Evolutionary conservation across 306 rosid species (phyloP).

Genomic region (Purshia tridentata): DNA sequence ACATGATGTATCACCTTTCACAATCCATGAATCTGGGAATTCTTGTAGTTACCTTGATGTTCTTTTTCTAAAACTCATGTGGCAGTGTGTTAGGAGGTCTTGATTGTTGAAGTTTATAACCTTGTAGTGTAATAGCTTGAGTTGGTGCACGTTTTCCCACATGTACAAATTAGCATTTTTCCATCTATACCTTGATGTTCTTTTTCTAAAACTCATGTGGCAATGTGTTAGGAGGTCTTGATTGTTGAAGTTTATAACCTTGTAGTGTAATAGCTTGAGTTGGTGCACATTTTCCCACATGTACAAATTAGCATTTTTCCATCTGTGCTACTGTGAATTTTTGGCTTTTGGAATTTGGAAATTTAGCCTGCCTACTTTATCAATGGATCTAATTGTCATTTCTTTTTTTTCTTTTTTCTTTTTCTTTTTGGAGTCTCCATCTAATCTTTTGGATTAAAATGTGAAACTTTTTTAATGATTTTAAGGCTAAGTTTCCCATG

Average conservation of each 20-base stretch:
- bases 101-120: no score
- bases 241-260: no score
- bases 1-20: background rate
- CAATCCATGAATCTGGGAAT: background rate
- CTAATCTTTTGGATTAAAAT: background rate
- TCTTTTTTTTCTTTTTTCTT: background rate
- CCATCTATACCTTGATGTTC: no score
- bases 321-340: background rate
- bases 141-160: no score
- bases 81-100: no score
- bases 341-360: no score
- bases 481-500: constrained; percentile 15
- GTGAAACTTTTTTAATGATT: background rate
- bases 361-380: background rate
- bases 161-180: background rate
- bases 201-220: no score
- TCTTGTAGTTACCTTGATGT: background rate
- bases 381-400: background rate
- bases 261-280: no score
- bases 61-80: no score
- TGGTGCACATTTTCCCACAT: no score
- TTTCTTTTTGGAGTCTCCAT: background rate
- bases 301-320: background rate
- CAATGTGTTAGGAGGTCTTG: no score
- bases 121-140: no score